Conservation (phyloP, 139 green algal species). For the Micractinium conductrix region DNA sequence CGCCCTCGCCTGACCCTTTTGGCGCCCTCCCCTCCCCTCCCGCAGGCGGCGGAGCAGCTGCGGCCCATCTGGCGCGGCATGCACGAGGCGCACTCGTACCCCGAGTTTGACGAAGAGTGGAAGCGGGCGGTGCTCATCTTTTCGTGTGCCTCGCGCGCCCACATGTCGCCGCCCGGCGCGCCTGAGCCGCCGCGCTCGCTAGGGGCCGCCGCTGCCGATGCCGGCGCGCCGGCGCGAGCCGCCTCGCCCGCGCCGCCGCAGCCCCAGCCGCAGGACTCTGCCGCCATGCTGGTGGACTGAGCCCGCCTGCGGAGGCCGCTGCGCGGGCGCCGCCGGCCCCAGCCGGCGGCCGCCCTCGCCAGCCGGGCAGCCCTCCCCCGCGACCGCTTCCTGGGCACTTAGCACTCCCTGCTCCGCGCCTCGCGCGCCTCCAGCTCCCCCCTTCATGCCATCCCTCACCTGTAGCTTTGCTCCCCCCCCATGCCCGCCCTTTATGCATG, state of each 20-base stretch:
- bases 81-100: conserved; percentile 54
- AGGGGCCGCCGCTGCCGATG: too few relatives aligned
- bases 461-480: too few relatives aligned
- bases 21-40: background rate
- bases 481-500: too few relatives aligned
- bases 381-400: too few relatives aligned
- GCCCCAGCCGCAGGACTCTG: background rate
- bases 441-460: too few relatives aligned
- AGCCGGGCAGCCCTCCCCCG: background rate
- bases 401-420: too few relatives aligned
- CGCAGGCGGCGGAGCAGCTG: conserved; percentile 38
- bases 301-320: background rate
- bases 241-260: conserved; percentile 3
- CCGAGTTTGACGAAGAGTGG: conserved; percentile 52
- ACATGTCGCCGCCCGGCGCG: conserved; percentile 6
- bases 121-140: conserved; percentile 23
- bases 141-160: background rate
- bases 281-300: conserved; percentile 30
- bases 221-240: background rate
- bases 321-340: background rate
- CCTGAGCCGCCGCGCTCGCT: background rate
- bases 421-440: too few relatives aligned
- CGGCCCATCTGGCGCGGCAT: conserved; percentile 46
- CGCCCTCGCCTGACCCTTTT: too few relatives aligned
- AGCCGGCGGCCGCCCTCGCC: background rate